Evolutionary conservation across 2,329 filamentous ascomycete species (phyloP), one percentile per base, ranked within the genome.

Genomic region (Fusarium proliferatum): DNA sequence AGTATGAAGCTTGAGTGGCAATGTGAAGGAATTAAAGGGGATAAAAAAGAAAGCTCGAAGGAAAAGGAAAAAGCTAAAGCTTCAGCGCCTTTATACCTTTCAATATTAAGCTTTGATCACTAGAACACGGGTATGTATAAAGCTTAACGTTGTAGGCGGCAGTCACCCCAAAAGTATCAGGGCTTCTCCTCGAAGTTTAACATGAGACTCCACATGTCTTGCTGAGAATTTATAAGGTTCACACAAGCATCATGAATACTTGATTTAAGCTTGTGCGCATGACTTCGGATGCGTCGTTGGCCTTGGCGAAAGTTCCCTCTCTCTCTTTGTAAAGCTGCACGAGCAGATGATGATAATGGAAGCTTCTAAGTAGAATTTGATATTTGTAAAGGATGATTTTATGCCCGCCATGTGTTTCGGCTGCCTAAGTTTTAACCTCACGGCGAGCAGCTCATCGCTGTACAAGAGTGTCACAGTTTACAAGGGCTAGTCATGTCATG

Each of bases 1-100:
- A 7, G 21, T n/a, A 13, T 3, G 9, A 21, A 43, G n/a, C 15
- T 43, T 11, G 15, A 17, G 15, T 23, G 0, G 9, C 5, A 45
- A 26, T 45, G 4, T 26, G 5, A 6, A 19, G 4, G 5, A 3
- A 0, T 26, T 4, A 6, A 19, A 3, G 5, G 6, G 1, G 10
- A 17, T 9, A 2, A 26, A 7, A 12, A 19, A 23, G n/a, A 43
- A 45, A 26, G 0, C 10, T 26, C 6, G 23, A 45, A 45, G 42
- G 15, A 16, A 12, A 23, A 26, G 16, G 7, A 26, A 10, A 9
- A 9, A 7, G 0, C 26, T 4, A 9, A 9, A 7, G 0, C 26
- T 4, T 19, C 43, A 19, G 23, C 5, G 9, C 7, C 10, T 2
- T 26, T 19, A 45, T 26, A 6, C 26, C 16, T 7, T 3, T 6